These are phyloP conservation scores for Xylaria telfairii DNA, from an alignment of 495 filamentous ascomycete species.

Conservation along the genomic window DNA sequence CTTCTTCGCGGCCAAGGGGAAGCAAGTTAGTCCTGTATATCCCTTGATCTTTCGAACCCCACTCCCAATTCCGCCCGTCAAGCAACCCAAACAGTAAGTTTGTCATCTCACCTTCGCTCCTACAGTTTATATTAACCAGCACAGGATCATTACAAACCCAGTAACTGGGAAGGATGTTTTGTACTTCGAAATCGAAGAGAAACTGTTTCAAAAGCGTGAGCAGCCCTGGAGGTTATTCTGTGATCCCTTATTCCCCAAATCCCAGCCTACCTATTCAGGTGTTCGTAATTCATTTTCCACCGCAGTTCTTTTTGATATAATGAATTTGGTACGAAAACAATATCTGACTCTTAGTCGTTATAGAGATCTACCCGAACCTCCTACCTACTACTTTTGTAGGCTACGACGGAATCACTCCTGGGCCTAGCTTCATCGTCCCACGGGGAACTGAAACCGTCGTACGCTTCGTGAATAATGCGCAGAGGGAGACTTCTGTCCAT, in stretches of 20 bases:
- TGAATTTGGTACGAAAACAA: no score
- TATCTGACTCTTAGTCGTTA: not conserved
- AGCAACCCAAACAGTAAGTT: conserved; percentile 46
- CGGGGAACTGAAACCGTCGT: conserved; percentile 57
- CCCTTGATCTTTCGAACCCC: conserved; percentile 53
- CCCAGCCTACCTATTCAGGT: not conserved
- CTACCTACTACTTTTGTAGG: conserved; percentile 53
- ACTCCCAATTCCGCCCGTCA: conserved; percentile 57
- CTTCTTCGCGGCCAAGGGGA: not conserved
- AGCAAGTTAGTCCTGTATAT: conserved; percentile 41
- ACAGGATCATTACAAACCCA: conserved; percentile 37
- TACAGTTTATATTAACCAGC: not conserved
- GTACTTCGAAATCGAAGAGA: conserved; percentile 58
- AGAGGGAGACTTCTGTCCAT: conserved; percentile 50
- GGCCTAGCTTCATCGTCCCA: conserved; percentile 55
- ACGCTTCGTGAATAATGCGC: conserved; percentile 58
- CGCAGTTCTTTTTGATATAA: not conserved
- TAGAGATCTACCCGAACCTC: conserved; percentile 54
- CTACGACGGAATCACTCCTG: conserved; percentile 61
- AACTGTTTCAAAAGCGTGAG: conserved; percentile 44
- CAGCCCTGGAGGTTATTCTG: not conserved
- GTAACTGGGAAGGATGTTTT: conserved; percentile 38
- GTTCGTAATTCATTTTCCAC: not conserved
- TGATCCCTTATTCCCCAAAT: not conserved
- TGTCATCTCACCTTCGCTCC: not conserved